Evolutionary conservation across 805 yeast genomes (phyloP).

Genomic region (Candida chilensis): DNA sequence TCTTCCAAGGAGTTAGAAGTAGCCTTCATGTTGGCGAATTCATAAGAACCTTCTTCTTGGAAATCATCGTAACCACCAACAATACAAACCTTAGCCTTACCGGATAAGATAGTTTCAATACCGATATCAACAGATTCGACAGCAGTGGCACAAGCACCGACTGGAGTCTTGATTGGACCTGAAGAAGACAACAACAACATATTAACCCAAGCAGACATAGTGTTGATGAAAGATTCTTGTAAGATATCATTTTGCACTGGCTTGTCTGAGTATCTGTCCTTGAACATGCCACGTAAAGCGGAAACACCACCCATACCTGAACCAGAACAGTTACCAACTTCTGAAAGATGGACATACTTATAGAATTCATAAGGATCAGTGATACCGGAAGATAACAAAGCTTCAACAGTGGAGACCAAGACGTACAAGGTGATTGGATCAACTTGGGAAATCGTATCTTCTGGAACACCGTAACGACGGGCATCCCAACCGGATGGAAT

Average conservation of each 20-base stretch:
- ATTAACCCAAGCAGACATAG: slow-evolving; percentile 99
- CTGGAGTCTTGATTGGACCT: slow-evolving; percentile 99
- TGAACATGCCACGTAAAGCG: slow-evolving; percentile 97
- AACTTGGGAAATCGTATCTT: slow-evolving; percentile 88
- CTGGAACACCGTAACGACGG: slow-evolving; percentile 86
- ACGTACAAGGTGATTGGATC: slow-evolving; percentile 93
- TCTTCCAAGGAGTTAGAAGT: slow-evolving; percentile 87
- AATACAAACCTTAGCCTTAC: slow-evolving; percentile 91
- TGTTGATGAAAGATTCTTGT: slow-evolving; percentile 97
- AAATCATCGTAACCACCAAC: slow-evolving; percentile 99
- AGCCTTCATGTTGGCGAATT: slow-evolving; percentile 98
- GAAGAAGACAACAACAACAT: slow-evolving; percentile 95
- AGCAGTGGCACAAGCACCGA: slow-evolving; percentile 99
- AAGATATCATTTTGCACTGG: slow-evolving; percentile 96
- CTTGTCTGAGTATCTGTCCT: slow-evolving; percentile 83
- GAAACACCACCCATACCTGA: slow-evolving; percentile 99
- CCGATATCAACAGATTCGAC: slow-evolving; percentile 96
- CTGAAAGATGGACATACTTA: slow-evolving; percentile 96
- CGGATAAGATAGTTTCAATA: slow-evolving; percentile 85
- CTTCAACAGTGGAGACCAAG: slow-evolving; percentile 91
- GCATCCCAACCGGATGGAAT: slow-evolving; percentile 99
- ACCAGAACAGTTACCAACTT: slow-evolving; percentile 98
- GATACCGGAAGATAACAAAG: slow-evolving; percentile 87
- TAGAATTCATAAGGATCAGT: slow-evolving; percentile 98
- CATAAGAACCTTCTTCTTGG: slow-evolving; percentile 98